Conservation (phyloP, 1,284 basidiomycete species). For the Fomitopsis betulina region DNA sequence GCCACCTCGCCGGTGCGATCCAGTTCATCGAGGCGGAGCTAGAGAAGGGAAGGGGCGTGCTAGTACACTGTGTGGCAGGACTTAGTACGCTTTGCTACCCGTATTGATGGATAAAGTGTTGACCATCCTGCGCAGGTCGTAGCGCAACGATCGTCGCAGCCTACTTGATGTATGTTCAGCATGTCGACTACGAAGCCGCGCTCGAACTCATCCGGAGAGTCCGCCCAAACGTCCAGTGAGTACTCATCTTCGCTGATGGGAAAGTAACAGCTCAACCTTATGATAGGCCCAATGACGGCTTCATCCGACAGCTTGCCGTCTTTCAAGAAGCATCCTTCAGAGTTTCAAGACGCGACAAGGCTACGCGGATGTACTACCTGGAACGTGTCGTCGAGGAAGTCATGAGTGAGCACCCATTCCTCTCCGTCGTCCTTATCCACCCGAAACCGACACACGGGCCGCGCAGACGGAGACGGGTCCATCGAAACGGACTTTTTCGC, state of each 20-base stretch:
- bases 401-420: conserved; percentile 56
- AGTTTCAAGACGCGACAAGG: conserved; percentile 65
- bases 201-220: conserved; percentile 61
- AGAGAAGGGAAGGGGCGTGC: conserved; percentile 67
- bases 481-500: conserved; percentile 71
- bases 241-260: conserved; percentile 7
- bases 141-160: conserved; percentile 81
- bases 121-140: conserved; percentile 44
- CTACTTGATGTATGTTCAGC: conserved; percentile 74
- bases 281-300: conserved; percentile 73
- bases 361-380: conserved; percentile 77
- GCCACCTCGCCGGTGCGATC: conserved; percentile 72
- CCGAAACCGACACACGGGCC: conserved; percentile 5
- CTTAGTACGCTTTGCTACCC: conserved; percentile 55
- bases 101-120: not conserved
- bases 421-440: not conserved
- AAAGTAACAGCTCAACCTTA: not conserved
- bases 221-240: conserved; percentile 68
- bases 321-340: conserved; percentile 71
- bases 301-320: conserved; percentile 72
- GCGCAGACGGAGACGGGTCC: conserved; percentile 67
- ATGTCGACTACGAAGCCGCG: conserved; percentile 62
- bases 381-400: conserved; percentile 70
- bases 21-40: conserved; percentile 78
- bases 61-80: conserved; percentile 86